Conservation (phyloP, 495 filamentous ascomycete species). For the Thermothielavioides terrestris region DNA sequence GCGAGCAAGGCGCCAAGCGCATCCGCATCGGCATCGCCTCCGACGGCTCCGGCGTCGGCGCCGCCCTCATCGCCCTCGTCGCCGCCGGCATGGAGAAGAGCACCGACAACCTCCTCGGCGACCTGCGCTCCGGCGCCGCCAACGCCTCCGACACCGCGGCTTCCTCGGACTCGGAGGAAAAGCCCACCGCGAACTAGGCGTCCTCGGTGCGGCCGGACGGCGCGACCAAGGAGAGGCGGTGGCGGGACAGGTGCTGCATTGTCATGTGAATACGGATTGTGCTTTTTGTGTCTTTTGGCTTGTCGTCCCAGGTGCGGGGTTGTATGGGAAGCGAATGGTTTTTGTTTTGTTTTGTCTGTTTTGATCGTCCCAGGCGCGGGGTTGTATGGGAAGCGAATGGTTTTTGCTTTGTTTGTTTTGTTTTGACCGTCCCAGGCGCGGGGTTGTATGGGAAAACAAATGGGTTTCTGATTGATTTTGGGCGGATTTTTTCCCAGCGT, state of each 20-base stretch:
- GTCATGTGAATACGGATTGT: slow-evolving; percentile 10
- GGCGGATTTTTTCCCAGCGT: too few relatives aligned
- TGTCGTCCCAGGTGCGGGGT: too few relatives aligned
- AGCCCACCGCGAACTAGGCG: slow-evolving; percentile 20
- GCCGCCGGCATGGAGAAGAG: slow-evolving; percentile 44
- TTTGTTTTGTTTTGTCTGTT: too few relatives aligned
- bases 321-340: too few relatives aligned
- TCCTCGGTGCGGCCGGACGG: background rate
- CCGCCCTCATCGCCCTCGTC: slow-evolving; percentile 81
- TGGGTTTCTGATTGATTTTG: too few relatives aligned
- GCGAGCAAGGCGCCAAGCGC: slow-evolving; percentile 61
- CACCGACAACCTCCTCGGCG: slow-evolving; percentile 8
- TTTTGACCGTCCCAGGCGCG: too few relatives aligned
- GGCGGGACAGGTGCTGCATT: slow-evolving; percentile 6
- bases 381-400: too few relatives aligned
- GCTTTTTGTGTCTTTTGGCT: background rate
- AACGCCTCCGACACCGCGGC: slow-evolving; percentile 11
- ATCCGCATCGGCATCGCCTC: slow-evolving; percentile 88
- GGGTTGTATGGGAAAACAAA: too few relatives aligned
- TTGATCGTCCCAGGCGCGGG: too few relatives aligned
- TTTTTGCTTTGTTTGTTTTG: too few relatives aligned
- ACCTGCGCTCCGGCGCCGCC: slow-evolving; percentile 17
- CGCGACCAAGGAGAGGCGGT: background rate
- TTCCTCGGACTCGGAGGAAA: slow-evolving; percentile 17
- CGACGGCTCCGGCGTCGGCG: slow-evolving; percentile 87